Evolutionary conservation across 2,329 filamentous ascomycete genomes (phyloP), one percentile per base, ranked within the genome.

Genomic region (Venturia oleaginea): DNA sequence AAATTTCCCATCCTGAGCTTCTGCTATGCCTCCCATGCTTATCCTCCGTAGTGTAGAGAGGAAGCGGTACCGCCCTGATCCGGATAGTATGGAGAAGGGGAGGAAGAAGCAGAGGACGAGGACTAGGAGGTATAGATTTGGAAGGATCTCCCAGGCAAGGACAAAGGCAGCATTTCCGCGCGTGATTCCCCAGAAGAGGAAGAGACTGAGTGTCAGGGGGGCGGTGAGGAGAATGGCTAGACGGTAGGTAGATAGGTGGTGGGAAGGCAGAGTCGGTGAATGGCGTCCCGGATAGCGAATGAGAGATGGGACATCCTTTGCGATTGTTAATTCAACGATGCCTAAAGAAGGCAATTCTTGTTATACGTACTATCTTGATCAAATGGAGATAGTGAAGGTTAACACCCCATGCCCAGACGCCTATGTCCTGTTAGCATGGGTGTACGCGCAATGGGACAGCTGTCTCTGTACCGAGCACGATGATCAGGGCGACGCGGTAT

Each of bases 401-500:
- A 70, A 89, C 77, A 68, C 88, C 92, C 92, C 93, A 99, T 74
- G 91, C 92, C 93, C 93, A 97, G 72, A 96, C 87, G 70, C 91
- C 92, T 95, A 69, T 66, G 60, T 46, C 11, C 66, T 59, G 63
- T 68, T 55, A 65, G 64, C 19, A 42, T 48, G 64, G 43, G 32
- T 64, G 42, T 64, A 51, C 22, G 11, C 37, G n/a, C 55, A 27
- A 32, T 38, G 64, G 62, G 59, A 40, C 22, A 40, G 22, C 30
- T 55, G 19, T 65, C 71, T 82, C 68, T 81, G 68, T 81, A 95
- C 92, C 93, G 68, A 95, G 79, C 63, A 96, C 88, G 68, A 94
- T 79, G 70, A 97, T 88, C 69, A 95, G 84, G 66, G 91, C 91
- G 66, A 97, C 86, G 69, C 93, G 88, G 76, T 93, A 96, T 54